Percentiles rank a stretch among this genome's conserved stretches.
Evolutionary conservation across 2,329 filamentous ascomycete genomes (phyloP).

Genomic region (Ophiostoma angusticollis): DNA sequence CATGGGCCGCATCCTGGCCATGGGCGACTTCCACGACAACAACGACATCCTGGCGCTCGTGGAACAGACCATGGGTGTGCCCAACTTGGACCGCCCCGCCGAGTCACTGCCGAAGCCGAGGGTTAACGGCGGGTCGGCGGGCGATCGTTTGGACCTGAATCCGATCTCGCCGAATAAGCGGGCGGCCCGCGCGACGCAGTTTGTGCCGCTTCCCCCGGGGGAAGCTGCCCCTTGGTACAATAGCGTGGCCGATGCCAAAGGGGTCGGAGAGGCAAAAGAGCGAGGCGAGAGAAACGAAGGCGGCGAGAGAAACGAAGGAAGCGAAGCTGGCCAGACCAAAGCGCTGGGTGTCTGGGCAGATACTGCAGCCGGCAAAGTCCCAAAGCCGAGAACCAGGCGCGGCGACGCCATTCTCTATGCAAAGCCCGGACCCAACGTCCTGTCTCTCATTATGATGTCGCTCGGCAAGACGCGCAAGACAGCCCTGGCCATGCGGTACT

Average conservation of each 20-base stretch:
- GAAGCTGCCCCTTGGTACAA: no score
- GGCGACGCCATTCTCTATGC: slow-evolving; percentile 24
- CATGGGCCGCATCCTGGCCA: slow-evolving; percentile 68
- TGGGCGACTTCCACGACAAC: slow-evolving; percentile 50
- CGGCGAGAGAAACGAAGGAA: no score
- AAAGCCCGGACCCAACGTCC: slow-evolving; percentile 39
- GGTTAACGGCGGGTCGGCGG: no score
- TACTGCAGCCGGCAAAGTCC: no score
- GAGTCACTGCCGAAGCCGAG: background rate
- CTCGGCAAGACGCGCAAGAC: slow-evolving; percentile 48
- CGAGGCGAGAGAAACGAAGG: no score
- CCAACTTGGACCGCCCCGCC: slow-evolving; percentile 30
- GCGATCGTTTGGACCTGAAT: no score
- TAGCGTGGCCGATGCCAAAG: no score
- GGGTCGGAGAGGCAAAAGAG: no score
- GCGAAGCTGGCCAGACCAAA: no score
- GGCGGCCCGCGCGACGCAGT: slow-evolving; percentile 1
- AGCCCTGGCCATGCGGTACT: slow-evolving; percentile 59
- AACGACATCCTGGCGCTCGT: slow-evolving; percentile 62
- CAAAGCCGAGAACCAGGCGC: no score
- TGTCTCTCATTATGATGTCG: slow-evolving; percentile 57
- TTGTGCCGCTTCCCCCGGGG: background rate
- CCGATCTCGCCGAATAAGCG: no score
- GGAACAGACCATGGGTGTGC: slow-evolving; percentile 70
- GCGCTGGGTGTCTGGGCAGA: no score